Percentiles rank a stretch among this genome's conserved stretches.
phyloP scores from a whole-genome alignment of 106 monocot genomes.

The Ottelia alismoides region DNA sequence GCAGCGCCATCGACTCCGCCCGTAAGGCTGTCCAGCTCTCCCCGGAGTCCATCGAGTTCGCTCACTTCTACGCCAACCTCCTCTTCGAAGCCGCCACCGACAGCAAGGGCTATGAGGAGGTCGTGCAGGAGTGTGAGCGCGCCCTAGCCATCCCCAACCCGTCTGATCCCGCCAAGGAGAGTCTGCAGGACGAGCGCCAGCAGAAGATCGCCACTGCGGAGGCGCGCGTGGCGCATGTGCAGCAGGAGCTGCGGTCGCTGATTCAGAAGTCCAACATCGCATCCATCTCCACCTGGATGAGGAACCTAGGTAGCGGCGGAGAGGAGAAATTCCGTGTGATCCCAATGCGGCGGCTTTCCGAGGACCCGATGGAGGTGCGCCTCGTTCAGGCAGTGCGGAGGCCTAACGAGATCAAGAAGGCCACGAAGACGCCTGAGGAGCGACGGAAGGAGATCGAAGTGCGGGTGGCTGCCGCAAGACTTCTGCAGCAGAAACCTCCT shows the following conservation, averaged over 20 bases:
- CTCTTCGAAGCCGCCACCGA: constrained; percentile 51
- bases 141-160: constrained; percentile 47
- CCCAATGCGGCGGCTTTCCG: constrained; percentile 49
- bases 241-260: constrained; percentile 54
- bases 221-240: constrained; percentile 45
- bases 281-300: constrained; percentile 80
- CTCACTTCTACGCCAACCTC: constrained; percentile 68
- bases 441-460: constrained; percentile 92
- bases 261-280: constrained; percentile 87
- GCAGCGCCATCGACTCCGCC: constrained; percentile 60
- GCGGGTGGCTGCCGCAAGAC: constrained; percentile 71
- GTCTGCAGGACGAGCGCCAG: constrained; percentile 33
- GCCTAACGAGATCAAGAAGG: constrained; percentile 94
- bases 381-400: constrained; percentile 36
- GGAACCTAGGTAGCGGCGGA: constrained; percentile 29
- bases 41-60: constrained; percentile 67
- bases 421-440: constrained; percentile 76
- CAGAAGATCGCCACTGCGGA: constrained; percentile 27
- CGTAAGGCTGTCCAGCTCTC: constrained; percentile 38
- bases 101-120: constrained; percentile 45
- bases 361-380: constrained; percentile 67
- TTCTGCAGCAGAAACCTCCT: constrained; percentile 51
- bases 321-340: constrained; percentile 79
- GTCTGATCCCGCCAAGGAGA: constrained; percentile 57
- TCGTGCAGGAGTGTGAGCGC: constrained; percentile 64